Conservation (phyloP, 2,329 filamentous ascomycete genomes). For the Purpureocillium lavendulum region DNA sequence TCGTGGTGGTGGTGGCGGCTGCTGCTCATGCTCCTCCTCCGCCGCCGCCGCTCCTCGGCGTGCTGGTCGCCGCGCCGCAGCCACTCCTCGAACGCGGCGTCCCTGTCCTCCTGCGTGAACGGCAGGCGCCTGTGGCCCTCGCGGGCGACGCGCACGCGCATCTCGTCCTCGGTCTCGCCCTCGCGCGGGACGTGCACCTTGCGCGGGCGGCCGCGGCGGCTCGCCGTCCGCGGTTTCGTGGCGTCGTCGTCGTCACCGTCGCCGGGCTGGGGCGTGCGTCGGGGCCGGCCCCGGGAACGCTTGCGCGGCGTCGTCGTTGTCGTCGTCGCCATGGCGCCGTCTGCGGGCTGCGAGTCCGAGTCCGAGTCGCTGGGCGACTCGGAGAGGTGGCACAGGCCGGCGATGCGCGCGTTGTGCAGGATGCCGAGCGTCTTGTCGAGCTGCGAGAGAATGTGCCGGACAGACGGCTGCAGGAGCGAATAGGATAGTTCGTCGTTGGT, state of each 20-base stretch:
- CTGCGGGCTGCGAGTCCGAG: slow-evolving; percentile 14
- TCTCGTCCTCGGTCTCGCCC: slow-evolving; percentile 38
- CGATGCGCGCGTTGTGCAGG: slow-evolving; percentile 58
- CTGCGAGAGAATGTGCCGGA: slow-evolving; percentile 60
- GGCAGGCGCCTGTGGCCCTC: slow-evolving; percentile 25
- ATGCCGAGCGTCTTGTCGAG: slow-evolving; percentile 62
- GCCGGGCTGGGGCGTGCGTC: slow-evolving; percentile 6
- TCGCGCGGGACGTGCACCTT: slow-evolving; percentile 28
- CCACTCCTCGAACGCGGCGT: slow-evolving; percentile 26
- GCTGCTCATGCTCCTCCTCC: neutral
- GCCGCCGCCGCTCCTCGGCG: neutral
- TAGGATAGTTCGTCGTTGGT: slow-evolving; percentile 64
- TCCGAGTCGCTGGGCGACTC: slow-evolving; percentile 30
- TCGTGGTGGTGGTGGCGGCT: too few relatives aligned
- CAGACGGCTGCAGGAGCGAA: slow-evolving; percentile 55
- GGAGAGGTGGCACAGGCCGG: slow-evolving; percentile 29
- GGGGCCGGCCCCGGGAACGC: slow-evolving; percentile 18
- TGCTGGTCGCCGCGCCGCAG: slow-evolving; percentile 17
- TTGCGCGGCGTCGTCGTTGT: slow-evolving; percentile 7
- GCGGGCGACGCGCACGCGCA: slow-evolving; percentile 37
- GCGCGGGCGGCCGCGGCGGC: slow-evolving; percentile 29
- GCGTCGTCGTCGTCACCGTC: slow-evolving; percentile 7
- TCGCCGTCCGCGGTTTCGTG: slow-evolving; percentile 2
- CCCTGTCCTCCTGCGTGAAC: slow-evolving; percentile 12
- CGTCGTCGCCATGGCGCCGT: too few relatives aligned